Percentiles rank a stretch among this genome's conserved stretches.
Evolutionary conservation across 1,284 basidiomycete genomes (phyloP).

Genomic region (Chondrostereum purpureum): DNA sequence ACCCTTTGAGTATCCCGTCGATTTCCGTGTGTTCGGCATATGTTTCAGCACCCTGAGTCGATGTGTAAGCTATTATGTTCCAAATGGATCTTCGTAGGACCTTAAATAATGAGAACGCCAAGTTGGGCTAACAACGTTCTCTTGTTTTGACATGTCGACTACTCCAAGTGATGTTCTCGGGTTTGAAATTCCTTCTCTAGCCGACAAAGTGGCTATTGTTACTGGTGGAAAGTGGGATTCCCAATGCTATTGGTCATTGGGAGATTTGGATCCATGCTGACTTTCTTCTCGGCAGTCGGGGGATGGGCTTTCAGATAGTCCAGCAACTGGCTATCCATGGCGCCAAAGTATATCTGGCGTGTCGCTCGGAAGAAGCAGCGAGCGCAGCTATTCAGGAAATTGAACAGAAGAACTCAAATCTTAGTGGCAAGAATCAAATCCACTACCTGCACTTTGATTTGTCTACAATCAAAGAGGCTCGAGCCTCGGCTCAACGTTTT

Average conservation of each 20-base stretch:
- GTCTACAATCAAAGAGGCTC: constrained; percentile 32
- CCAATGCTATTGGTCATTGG: not conserved
- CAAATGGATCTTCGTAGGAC: no score
- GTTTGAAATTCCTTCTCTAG: constrained; percentile 27
- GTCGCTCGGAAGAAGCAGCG: constrained; percentile 25
- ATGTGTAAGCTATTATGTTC: no score
- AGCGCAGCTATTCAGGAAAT: constrained; percentile 31
- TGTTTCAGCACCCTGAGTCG: no score
- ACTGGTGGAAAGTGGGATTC: constrained; percentile 32
- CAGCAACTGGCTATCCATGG: constrained; percentile 32
- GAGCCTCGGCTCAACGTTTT: constrained; percentile 37
- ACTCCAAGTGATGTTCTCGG: no score
- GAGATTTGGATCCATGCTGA: not conserved
- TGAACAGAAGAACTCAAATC: constrained; percentile 19
- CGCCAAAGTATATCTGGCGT: constrained; percentile 37
- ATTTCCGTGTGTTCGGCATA: no score
- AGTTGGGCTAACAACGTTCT: no score
- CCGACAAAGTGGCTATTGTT: constrained; percentile 32
- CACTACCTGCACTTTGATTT: constrained; percentile 41
- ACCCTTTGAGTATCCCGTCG: no score
- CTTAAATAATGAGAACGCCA: no score
- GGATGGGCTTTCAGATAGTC: constrained; percentile 34
- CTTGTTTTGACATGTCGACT: no score
- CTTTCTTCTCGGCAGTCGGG: constrained; percentile 20
- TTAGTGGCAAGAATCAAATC: constrained; percentile 35